Evolutionary conservation across 2,329 filamentous ascomycete species (phyloP).

Genomic region (Pseudocercospora crystallina): DNA sequence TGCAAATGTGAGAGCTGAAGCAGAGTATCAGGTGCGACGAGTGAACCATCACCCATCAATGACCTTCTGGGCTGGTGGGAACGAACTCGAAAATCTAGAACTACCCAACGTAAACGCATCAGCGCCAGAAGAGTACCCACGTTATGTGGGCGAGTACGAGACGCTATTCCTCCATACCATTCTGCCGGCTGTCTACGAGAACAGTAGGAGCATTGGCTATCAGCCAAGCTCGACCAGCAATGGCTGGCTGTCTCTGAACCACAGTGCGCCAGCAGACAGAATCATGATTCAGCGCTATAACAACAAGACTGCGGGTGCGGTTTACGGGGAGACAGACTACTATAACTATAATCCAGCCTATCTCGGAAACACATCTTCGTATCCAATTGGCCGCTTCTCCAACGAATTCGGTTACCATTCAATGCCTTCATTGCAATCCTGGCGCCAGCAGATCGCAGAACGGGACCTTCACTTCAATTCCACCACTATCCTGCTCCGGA

Average conservation of each 20-base stretch:
- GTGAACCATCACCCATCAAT: slow-evolving; percentile 58
- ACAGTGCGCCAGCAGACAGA: slow-evolving; percentile 45
- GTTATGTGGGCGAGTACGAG: slow-evolving; percentile 56
- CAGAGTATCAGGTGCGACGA: slow-evolving; percentile 60
- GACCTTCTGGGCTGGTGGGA: slow-evolving; percentile 46
- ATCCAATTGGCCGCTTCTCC: slow-evolving; percentile 60
- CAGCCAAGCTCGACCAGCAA: slow-evolving; percentile 61
- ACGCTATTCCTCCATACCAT: slow-evolving; percentile 58
- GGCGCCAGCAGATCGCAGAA: slow-evolving; percentile 54
- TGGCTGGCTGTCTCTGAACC: slow-evolving; percentile 57
- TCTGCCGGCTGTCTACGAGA: slow-evolving; percentile 57
- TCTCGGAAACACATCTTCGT: slow-evolving; percentile 56
- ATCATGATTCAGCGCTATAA: slow-evolving; percentile 59
- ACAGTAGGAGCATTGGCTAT: slow-evolving; percentile 60
- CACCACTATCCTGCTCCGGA: slow-evolving; percentile 54
- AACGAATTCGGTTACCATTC: slow-evolving; percentile 65
- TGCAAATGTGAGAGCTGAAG: slow-evolving; percentile 57
- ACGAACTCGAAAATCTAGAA: slow-evolving; percentile 61
- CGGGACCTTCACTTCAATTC: slow-evolving; percentile 60
- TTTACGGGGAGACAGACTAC: slow-evolving; percentile 58
- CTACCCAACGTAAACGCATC: slow-evolving; percentile 41
- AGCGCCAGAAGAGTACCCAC: slow-evolving; percentile 45
- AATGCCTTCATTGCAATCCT: slow-evolving; percentile 61
- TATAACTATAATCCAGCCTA: slow-evolving; percentile 58
- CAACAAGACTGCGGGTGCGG: slow-evolving; percentile 52